phyloP scores from a whole-genome alignment of 805 yeast genomes.

The Sugiyamaella chiloensis region DNA sequence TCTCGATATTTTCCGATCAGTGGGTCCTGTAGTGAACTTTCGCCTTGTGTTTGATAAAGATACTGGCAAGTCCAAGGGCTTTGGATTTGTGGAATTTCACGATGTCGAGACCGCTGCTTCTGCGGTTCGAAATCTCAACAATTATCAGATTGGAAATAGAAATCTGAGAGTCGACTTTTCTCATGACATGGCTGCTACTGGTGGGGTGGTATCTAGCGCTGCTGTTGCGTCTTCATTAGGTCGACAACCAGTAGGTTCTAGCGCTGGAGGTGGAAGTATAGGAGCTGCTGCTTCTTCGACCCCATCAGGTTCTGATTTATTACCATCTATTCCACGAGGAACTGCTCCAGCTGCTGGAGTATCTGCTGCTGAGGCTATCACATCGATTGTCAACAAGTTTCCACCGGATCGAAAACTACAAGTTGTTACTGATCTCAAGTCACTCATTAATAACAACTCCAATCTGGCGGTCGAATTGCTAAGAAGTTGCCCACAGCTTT shows the following conservation, averaged over 20 bases:
- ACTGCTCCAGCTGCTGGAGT: constrained; percentile 39
- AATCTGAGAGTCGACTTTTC: constrained; percentile 72
- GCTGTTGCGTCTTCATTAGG: background rate
- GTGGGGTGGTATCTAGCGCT: background rate
- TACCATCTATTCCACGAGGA: constrained; percentile 49
- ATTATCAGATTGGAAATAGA: constrained; percentile 70
- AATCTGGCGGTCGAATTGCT: constrained; percentile 57
- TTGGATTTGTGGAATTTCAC: constrained; percentile 78
- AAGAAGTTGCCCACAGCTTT: constrained; percentile 71
- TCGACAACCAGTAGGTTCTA: background rate
- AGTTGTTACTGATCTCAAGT: constrained; percentile 55
- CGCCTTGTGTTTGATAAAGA: constrained; percentile 80
- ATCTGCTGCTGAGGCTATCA: constrained; percentile 42
- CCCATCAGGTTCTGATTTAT: background rate
- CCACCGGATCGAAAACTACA: constrained; percentile 42
- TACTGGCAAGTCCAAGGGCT: constrained; percentile 81
- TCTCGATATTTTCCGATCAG: constrained; percentile 76
- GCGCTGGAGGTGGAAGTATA: background rate
- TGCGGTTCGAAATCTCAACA: constrained; percentile 85
- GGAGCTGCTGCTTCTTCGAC: background rate
- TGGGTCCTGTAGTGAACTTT: constrained; percentile 79
- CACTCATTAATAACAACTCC: constrained; percentile 56
- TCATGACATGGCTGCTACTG: constrained; percentile 41
- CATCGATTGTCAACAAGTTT: constrained; percentile 45
- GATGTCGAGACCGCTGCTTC: constrained; percentile 85